A percentile compares a stretch with the other conserved stretches of the same genome.
These are phyloP conservation scores for Stephania yunnanensis DNA, from an alignment of 164 flowering plant species.

Conservation along the genomic window DNA sequence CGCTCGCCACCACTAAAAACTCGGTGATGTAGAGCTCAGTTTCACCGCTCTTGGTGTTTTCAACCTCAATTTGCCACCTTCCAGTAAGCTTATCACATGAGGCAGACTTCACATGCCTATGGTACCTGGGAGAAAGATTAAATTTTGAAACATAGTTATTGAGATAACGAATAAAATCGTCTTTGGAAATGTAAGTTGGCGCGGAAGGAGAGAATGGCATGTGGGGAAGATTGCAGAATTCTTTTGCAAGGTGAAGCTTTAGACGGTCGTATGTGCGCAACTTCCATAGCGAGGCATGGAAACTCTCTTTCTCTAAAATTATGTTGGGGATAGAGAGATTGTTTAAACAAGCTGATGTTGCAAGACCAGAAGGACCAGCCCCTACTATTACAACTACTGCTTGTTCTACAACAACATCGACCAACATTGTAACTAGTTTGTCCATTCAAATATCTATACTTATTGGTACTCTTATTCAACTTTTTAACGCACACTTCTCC, in stretches of 20 bases:
- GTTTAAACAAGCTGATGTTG: conserved; percentile 16
- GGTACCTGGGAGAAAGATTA: conserved; percentile 1
- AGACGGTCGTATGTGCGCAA: conserved; percentile 22
- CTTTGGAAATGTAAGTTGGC: conserved; percentile 15
- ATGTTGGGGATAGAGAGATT: conserved; percentile 9
- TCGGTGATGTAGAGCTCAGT: neutral
- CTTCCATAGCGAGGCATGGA: conserved; percentile 23
- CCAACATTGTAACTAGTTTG: neutral
- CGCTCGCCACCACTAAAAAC: conserved; percentile 11
- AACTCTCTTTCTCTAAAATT: conserved; percentile 21
- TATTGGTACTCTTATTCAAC: neutral
- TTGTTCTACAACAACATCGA: neutral
- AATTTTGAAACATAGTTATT: conserved; percentile 10
- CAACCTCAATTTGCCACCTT: conserved; percentile 6
- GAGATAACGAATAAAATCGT: conserved; percentile 15
- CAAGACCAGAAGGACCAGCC: conserved; percentile 28
- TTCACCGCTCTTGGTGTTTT: neutral
- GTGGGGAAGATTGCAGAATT: conserved; percentile 21
- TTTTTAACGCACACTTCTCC: neutral
- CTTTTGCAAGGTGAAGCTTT: conserved; percentile 21
- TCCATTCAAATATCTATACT: neutral
- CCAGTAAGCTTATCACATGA: neutral
- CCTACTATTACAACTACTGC: conserved; percentile 21
- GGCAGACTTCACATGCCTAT: conserved; percentile 7
- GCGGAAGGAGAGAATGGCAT: conserved; percentile 12